Evolutionary conservation across 371 early-diverging fungal genomes (phyloP).

Genomic region (Haplosporangium sp.): DNA sequence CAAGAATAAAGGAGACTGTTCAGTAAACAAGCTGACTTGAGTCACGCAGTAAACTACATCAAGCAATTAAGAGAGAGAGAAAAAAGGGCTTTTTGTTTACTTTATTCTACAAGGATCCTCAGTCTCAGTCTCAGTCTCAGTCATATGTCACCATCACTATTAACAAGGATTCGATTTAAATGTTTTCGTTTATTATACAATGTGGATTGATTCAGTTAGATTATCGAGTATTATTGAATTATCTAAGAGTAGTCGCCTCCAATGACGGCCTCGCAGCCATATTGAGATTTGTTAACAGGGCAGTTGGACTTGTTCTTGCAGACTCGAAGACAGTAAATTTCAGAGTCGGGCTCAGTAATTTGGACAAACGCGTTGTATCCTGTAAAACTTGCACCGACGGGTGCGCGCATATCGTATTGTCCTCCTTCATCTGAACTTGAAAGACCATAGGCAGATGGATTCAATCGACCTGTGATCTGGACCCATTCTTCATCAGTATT

Average conservation of each 20-base stretch:
- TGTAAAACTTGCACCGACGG: constrained; percentile 60
- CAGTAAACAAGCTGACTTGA: too few species aligned
- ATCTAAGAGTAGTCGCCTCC: constrained; percentile 25
- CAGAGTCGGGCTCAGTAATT: constrained; percentile 61
- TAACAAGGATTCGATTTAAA: too few species aligned
- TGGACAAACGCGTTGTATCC: constrained; percentile 59
- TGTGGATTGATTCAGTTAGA: too few species aligned
- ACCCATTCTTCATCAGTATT: constrained; percentile 60
- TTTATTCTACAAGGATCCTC: too few species aligned
- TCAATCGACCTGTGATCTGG: constrained; percentile 68
- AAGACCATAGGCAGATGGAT: constrained; percentile 58
- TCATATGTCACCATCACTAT: too few species aligned
- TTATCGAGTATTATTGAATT: too few species aligned
- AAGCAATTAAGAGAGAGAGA: too few species aligned
- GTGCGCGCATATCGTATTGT: constrained; percentile 64
- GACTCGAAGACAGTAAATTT: constrained; percentile 66
- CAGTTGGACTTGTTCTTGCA: constrained; percentile 57
- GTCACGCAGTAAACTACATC: too few species aligned
- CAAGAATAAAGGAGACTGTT: too few species aligned
- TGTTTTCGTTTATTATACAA: too few species aligned
- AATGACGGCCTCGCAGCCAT: constrained; percentile 24
- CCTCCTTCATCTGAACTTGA: constrained; percentile 61
- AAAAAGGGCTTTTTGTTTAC: too few species aligned
- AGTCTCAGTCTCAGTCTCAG: too few species aligned
- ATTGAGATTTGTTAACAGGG: constrained; percentile 27